Conservation (phyloP, 2,329 filamentous ascomycete species). For the Pyrenophora teres region DNA sequence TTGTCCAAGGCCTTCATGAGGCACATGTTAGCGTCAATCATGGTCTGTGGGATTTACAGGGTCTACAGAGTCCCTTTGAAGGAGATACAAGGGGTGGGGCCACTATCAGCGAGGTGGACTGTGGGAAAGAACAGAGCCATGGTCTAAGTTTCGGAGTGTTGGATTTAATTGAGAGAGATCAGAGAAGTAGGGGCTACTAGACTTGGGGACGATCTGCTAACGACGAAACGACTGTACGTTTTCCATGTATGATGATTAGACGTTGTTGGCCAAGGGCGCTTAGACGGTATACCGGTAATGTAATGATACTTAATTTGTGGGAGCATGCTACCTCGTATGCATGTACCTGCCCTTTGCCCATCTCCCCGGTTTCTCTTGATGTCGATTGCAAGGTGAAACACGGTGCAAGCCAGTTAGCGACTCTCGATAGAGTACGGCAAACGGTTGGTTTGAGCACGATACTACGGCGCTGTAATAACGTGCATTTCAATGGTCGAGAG, state of each 20-base stretch:
- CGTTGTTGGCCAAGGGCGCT: background rate
- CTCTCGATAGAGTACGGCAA: too few species aligned
- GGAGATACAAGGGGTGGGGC: conserved; percentile 31
- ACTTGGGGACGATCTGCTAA: background rate
- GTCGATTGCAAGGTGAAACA: background rate
- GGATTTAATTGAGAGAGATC: conserved; percentile 31
- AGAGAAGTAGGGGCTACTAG: conserved; percentile 21
- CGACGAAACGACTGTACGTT: conserved; percentile 1
- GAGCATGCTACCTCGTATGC: too few species aligned
- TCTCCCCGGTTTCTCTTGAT: background rate
- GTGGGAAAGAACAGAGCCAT: conserved; percentile 3
- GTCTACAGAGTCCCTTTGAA: conserved; percentile 32
- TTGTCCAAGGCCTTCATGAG: conserved; percentile 19
- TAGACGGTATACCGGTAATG: conserved; percentile 1
- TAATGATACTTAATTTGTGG: background rate
- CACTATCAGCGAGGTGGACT: background rate
- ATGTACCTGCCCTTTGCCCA: background rate
- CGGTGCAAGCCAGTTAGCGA: background rate
- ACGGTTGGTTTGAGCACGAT: too few species aligned
- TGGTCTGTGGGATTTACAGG: conserved; percentile 37
- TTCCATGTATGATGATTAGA: conserved; percentile 1
- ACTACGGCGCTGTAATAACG: too few species aligned
- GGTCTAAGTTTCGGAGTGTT: conserved; percentile 19
- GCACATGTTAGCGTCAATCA: conserved; percentile 10
- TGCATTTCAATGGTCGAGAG: background rate